Base-by-base conservation (phyloP, 768 basidiomycete genomes). In the Panus rudis region DNA sequence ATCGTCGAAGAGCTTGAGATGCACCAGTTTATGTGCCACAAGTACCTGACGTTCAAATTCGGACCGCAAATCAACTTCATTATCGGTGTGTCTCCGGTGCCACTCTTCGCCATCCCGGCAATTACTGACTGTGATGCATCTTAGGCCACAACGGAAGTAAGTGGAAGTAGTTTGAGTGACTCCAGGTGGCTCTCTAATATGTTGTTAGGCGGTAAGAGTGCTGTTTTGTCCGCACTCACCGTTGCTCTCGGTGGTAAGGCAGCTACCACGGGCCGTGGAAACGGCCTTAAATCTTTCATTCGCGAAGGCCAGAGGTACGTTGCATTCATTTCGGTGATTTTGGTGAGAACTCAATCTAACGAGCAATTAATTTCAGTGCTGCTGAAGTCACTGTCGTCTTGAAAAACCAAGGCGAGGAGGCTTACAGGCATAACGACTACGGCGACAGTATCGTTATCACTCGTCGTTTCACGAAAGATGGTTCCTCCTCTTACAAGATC, bases 41-140 rank as follows among this genome's bases (percentile, higher is more conserved):
- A 80, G 59, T 81, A 73, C 62, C 70, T 92, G 34, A 81, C 73
- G 1, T 89, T 96, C 63, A 73, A 75, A 2, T 91, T 98, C 50
- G 91, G 92, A 0, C 84, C 87, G 7, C 90, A 93, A 61, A 88
- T 99, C 57, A 99, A 98, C 65, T 98, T 98, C 57, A 88, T 99
- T 52, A 94, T 94, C 28, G 92, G 91, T 82, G 52, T 30, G 75
- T 54, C 2, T 37, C 43, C 20, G 37, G 22, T 10, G 21, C 14
- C 16, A 4, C 26, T 21, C 32, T 34, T 34, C 28, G 23, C 14
- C 25, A 22, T 24, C 41, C 28, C 37, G 2, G 27, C n/a, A 35
- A n/a, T 5, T 41, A 17, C 44, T 46, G 12, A 45, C 23, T 46
- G 19, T 17, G 14, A 24, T 34, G 25, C 42, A 33, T 40, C 3